Evolutionary conservation across 176 grass and related monocot species (phyloP).

Genomic region (Panicum miliaceum): DNA sequence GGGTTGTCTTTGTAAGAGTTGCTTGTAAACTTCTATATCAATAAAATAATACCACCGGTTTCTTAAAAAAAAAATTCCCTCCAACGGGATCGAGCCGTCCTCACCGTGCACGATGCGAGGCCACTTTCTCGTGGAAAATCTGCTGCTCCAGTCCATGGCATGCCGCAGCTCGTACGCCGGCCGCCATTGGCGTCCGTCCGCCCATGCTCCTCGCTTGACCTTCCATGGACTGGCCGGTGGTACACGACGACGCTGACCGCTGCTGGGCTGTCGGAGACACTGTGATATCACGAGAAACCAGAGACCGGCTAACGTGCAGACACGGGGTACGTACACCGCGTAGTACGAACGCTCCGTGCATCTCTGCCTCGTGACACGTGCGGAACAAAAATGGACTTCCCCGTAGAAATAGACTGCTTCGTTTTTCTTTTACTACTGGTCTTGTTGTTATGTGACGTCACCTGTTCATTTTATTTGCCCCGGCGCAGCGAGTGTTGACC

Average conservation of each 20-base stretch:
- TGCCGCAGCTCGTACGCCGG: neutral
- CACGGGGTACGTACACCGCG: neutral
- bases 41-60: no score
- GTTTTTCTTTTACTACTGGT: no score
- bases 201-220: neutral
- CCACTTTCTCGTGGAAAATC: neutral
- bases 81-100: no score
- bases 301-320: neutral
- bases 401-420: neutral
- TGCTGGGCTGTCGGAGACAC: neutral
- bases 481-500: no score
- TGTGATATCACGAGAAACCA: neutral
- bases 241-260: neutral
- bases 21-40: no score
- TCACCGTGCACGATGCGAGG: neutral
- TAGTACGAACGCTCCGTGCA: neutral
- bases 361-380: neutral
- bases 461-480: neutral
- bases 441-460: neutral
- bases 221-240: neutral
- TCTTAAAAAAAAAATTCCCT: no score
- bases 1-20: no score
- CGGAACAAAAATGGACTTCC: neutral
- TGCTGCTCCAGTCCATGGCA: neutral
- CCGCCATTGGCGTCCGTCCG: neutral